Conservation (phyloP, 371 early-diverging fungal species). For the Mucor irregularis region DNA sequence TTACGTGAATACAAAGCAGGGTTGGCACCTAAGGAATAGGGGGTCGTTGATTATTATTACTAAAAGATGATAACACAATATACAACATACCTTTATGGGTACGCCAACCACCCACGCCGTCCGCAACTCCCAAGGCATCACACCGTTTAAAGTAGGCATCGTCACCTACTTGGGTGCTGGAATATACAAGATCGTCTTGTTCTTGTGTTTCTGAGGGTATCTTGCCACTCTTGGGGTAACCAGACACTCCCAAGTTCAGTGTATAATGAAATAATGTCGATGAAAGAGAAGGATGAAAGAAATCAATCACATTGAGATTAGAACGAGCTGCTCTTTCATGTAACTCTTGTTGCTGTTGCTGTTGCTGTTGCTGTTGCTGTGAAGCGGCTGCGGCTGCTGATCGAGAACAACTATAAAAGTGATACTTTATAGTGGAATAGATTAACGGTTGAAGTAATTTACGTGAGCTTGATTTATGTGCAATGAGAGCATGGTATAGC, state of each 20-base stretch:
- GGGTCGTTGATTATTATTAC: too few species aligned
- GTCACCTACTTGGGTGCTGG: conserved; percentile 80
- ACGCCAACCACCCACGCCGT: conserved; percentile 87
- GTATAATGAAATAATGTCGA: conserved; percentile 48
- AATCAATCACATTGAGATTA: conserved; percentile 47
- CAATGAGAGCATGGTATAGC: conserved; percentile 1
- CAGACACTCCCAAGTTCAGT: conserved; percentile 74
- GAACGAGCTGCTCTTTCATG: conserved; percentile 23
- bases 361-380: too few species aligned
- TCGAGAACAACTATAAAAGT: conserved; percentile 5
- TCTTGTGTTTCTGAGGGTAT: conserved; percentile 36
- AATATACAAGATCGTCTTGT: conserved; percentile 66
- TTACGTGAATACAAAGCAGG: conserved; percentile 86
- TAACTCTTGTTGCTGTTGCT: conserved; percentile 21
- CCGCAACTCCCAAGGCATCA: conserved; percentile 82
- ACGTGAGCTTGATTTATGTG: neutral
- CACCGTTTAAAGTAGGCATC: conserved; percentile 78
- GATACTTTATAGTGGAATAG: neutral
- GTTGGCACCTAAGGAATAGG: conserved; percentile 62
- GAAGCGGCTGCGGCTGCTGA: conserved; percentile 25
- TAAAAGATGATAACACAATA: neutral
- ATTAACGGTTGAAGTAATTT: neutral
- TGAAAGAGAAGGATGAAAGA: conserved; percentile 42
- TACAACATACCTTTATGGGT: conserved; percentile 37
- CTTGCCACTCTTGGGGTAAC: conserved; percentile 71